Base-by-base conservation (phyloP, 805 yeast genomes). In the Metschnikowia henanensis region DNA sequence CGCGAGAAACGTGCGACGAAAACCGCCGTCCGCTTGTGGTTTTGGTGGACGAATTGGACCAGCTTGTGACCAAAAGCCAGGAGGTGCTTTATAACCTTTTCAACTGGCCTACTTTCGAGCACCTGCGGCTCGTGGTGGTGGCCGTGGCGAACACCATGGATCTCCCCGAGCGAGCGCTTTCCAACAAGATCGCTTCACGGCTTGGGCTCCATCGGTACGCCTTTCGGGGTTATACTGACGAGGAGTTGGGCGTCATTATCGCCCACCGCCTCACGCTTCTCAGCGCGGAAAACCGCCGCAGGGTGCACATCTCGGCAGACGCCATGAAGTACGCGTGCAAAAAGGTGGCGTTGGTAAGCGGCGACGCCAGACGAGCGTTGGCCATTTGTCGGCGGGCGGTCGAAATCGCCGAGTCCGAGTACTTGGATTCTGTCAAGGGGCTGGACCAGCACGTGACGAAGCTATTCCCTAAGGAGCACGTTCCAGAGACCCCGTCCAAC, bases 131-230 rank as follows among this genome's bases (percentile, higher is more conserved):
- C 39, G 80, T 94, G 39, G 95, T 94, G 2, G 74, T 94, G 32
- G 97, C 98, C 0, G 90, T 94, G 23, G 97, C 98, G 4, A 94
- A 94, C 62, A 91, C 97, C 0, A 90, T 94, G 97, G 98, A 94
- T 67, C 68, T 94, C 37, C 98, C 99, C 0, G 99, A 94, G 60
- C 72, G 97, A 41, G 75, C 83, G 39, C 69, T 94, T 30, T 81
- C 94, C 16, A 92, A 89, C 64, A 94, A 94, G 64, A 85, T 90
- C 3, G 84, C 96, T 0, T 88, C 97, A 1, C 79, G 99, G 52
- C 72, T 94, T 45, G 99, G 99, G 1, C 72, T 91, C 29, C 80
- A 87, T 8, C 78, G 98, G 63, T 77, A 92, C 31, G 87, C 86
- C 64, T 94, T 94, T 58, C 80, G 89, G 1, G 97, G 98, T 3